Base-by-base conservation (phyloP, 495 filamentous ascomycete genomes). In the Penicillium verhagenii region DNA sequence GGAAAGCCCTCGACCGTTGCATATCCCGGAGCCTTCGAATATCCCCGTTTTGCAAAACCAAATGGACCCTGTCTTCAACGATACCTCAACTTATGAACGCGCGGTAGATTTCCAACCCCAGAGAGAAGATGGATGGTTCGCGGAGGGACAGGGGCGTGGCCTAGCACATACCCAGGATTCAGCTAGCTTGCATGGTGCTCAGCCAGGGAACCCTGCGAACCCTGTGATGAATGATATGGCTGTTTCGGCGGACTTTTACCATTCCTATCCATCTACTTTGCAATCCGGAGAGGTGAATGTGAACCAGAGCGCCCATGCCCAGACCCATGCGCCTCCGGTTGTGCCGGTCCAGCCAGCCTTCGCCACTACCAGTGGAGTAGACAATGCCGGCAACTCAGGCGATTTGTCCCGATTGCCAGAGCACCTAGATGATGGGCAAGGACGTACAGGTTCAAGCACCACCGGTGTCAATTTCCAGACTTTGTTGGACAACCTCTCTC, bases 11-110 rank as follows among this genome's bases (percentile, higher is more conserved):
- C 81, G 85, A 54, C 87, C 87, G 52, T 60, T 89, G 58, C 84
- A 89, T 68, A 76, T 86, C 61, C 82, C 87, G 59, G 82, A 86
- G 60, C 84, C 86, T 37, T 77, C 85, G 54, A 88, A 83, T 59
- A 86, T 89, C 47, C 85, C 87, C 18, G 81, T 89, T 49, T 79
- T 90, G 54, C 77, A 86, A 60, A 86, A 86, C 60, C 85, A 88
- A 69, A 89, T 83, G 79, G 86, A 90, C 71, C 84, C 85, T 40
- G 66, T 80, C 57, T 88, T 88, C 74, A 85, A 88, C 71, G 83
- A 86, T 64, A 86, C 82, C 23, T 76, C 84, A 18, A 79, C 82
- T 39, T 79, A 79, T 58, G 69, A 75, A 48, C 71, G 56, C 31
- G 47, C 67, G 38, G 66, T 64, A 16, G 45, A 58, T 47, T 49